A percentile compares a stretch with the other conserved stretches of the same genome.
Evolutionary conservation across 208 protist genomes (phyloP).

Genomic region (Acanthamoeba divionensis): DNA sequence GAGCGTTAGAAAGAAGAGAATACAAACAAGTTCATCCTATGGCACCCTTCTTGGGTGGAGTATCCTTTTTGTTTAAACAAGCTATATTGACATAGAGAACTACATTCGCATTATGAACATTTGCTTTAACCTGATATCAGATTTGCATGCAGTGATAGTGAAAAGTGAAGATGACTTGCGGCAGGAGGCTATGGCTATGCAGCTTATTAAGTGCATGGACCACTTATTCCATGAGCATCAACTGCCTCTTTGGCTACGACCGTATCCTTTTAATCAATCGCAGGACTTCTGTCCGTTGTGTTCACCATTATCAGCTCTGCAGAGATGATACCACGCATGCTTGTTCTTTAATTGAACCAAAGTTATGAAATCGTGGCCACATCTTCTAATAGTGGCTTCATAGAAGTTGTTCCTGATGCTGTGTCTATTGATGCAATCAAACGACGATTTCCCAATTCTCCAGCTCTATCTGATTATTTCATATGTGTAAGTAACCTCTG

Average conservation of each 20-base stretch:
- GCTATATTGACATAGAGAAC: background rate
- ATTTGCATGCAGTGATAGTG: too few relatives aligned
- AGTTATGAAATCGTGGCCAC: constrained; percentile 6
- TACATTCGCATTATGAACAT: background rate
- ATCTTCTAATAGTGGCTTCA: constrained; percentile 8
- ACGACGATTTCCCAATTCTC: constrained; percentile 30
- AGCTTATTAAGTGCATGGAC: constrained; percentile 21
- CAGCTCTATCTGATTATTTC: constrained; percentile 19
- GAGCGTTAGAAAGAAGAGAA: constrained; percentile 25
- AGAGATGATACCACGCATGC: background rate
- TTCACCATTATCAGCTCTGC: background rate
- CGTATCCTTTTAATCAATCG: background rate
- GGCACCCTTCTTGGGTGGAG: constrained; percentile 23
- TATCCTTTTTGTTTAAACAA: background rate
- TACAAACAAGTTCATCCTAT: background rate
- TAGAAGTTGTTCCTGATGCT: constrained; percentile 49
- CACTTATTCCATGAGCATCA: constrained; percentile 19
- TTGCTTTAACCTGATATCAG: background rate
- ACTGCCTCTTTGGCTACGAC: constrained; percentile 11
- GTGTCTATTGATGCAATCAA: constrained; percentile 52
- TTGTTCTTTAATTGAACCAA: background rate
- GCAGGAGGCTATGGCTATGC: constrained; percentile 47
- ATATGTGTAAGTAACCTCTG: background rate
- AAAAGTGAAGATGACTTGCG: constrained; percentile 56
- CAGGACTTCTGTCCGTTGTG: background rate